Base-by-base conservation (phyloP, 176 grass and related monocot genomes). In the Calamus simplicifolius region DNA sequence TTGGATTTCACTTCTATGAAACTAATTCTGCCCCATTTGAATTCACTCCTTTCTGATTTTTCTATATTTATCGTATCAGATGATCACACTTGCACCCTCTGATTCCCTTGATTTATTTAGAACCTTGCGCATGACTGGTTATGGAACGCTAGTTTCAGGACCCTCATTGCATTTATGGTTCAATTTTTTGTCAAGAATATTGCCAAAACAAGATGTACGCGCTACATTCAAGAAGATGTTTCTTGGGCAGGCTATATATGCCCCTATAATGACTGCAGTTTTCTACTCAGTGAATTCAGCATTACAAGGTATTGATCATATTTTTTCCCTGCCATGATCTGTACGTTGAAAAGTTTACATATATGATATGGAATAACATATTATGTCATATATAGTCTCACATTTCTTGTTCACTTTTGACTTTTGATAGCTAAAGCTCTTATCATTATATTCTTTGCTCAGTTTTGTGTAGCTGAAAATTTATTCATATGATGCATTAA, bases 221-320 rank as follows among this genome's bases (percentile, higher is more conserved):
- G 83, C 50, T 69, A 92, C 88, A 51, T 88, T 98, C 26, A 98
- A 88, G 78, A 97, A 98, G 81, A 98, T 98, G 84, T 66, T 88
- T 63, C 25, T 98, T 67, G 93, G 81, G 23, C 93, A 98, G 83
- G 75, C 79, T 30, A 59, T 91, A 64, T 98, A 91, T 82, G 93
- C 87, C 25, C 92, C 87, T 74, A 85, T 98, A 66, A 76, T 89
- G 53, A 98, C 75, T 61, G 76, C 69, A 56, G 76, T 92, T 79
- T 98, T 98, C 81, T 98, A 92, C 81, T 98, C 88, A 2, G 77
- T 82, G 23, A 98, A 98, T 80, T 87, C 93, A 52, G 79, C 59
- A 62, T 72, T 98, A 63, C 87, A 92, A 98, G 93, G 93, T 98
- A 92, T 50, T 25, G 5, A 68, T 57, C 17, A 50, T 35, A 35